Evolutionary conservation across 2,329 filamentous ascomycete species (phyloP).

Genomic region (Bertia moriformis): DNA sequence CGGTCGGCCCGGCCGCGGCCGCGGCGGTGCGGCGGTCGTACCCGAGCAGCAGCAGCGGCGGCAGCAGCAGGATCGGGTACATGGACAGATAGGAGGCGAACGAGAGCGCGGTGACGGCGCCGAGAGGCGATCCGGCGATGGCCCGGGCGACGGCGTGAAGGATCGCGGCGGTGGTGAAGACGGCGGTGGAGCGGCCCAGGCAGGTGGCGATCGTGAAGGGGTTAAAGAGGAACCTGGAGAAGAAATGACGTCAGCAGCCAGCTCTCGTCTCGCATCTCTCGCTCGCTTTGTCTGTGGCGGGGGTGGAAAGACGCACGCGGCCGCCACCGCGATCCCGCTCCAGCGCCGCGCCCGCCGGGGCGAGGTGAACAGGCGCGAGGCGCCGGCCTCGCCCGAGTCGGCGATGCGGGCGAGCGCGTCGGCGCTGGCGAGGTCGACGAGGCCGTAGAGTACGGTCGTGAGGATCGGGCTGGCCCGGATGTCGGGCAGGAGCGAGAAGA

Average conservation of each 20-base stretch:
- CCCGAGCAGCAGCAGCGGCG: slow-evolving; percentile 66
- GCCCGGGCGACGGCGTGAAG: slow-evolving; percentile 76
- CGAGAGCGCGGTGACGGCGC: slow-evolving; percentile 69
- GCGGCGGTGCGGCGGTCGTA: slow-evolving; percentile 46
- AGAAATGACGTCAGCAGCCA: neutral
- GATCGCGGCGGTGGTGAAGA: slow-evolving; percentile 80
- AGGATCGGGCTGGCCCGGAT: slow-evolving; percentile 52
- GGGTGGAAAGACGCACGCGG: slow-evolving; percentile 40
- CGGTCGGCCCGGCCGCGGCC: no score
- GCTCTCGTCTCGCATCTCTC: neutral
- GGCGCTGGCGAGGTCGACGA: slow-evolving; percentile 70
- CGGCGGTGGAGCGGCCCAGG: slow-evolving; percentile 72
- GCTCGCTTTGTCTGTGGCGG: neutral
- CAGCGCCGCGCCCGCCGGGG: slow-evolving; percentile 62
- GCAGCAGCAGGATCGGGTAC: slow-evolving; percentile 76
- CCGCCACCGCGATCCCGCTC: slow-evolving; percentile 62
- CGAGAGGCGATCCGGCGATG: slow-evolving; percentile 56
- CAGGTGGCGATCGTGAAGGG: slow-evolving; percentile 87
- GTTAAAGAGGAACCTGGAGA: slow-evolving; percentile 70
- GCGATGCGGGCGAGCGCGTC: slow-evolving; percentile 67
- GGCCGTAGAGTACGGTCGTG: slow-evolving; percentile 66
- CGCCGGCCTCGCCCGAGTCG: slow-evolving; percentile 62
- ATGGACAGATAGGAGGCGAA: slow-evolving; percentile 84
- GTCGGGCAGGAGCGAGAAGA: slow-evolving; percentile 78
- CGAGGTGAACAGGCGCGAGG: slow-evolving; percentile 66